Conservation (phyloP, 1,139 yeast genomes). For the Citeromyces hawaiiensis region DNA sequence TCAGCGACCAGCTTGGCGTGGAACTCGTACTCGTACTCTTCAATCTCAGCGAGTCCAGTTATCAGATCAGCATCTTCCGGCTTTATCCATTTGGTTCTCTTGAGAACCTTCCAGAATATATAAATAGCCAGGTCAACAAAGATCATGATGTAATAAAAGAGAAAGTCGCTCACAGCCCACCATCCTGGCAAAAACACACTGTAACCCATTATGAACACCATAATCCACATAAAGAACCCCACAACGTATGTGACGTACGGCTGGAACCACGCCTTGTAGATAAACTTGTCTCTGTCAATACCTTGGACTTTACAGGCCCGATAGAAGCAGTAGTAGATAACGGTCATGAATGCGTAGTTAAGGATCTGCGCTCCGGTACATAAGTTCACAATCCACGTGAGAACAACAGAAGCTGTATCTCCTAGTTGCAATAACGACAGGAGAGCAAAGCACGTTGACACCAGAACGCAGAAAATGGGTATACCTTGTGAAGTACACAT, state of each 20-base stretch:
- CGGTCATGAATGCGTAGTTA: constrained; percentile 18
- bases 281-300: constrained; percentile 9
- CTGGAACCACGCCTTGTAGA: constrained; percentile 7
- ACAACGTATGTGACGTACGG: constrained; percentile 6
- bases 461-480: constrained; percentile 35
- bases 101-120: constrained; percentile 22
- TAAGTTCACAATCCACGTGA: constrained; percentile 21
- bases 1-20: constrained; percentile 1
- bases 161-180: constrained; percentile 22
- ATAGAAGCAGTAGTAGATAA: constrained; percentile 26
- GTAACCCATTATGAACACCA: constrained; percentile 17
- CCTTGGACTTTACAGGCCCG: constrained; percentile 33
- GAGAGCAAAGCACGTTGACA: constrained; percentile 32
- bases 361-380: constrained; percentile 21
- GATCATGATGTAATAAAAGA: constrained; percentile 25
- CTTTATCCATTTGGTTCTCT: constrained; percentile 26
- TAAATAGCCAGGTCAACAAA: constrained; percentile 21
- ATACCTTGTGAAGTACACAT: constrained; percentile 40
- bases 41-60: constrained; percentile 39
- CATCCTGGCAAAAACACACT: constrained; percentile 24
- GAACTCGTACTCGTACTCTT: constrained; percentile 24
- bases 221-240: constrained; percentile 17
- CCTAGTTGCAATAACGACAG: constrained; percentile 26
- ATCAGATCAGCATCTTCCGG: constrained; percentile 33
- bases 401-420: constrained; percentile 14